phyloP scores from a whole-genome alignment of 1,284 basidiomycete genomes.

The Tilletia indica region DNA sequence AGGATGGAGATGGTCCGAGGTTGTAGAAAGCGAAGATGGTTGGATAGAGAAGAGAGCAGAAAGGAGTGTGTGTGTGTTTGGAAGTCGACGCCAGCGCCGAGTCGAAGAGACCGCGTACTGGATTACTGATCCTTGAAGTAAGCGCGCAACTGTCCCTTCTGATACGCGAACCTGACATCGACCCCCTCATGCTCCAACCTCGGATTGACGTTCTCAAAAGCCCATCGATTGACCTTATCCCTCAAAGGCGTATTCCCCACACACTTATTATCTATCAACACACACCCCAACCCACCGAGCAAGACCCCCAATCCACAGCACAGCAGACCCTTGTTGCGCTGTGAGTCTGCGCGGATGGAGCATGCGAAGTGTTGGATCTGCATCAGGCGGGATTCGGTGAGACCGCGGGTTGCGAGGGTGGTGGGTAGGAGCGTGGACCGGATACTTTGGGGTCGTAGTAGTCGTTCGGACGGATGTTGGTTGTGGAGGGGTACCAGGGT shows the following conservation, averaged over 20 bases:
- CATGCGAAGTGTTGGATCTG: constrained; percentile 17
- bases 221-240: constrained; percentile 14
- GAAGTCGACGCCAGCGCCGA: background rate
- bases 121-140: constrained; percentile 9
- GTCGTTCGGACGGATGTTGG: background rate
- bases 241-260: background rate
- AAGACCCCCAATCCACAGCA: constrained; percentile 4
- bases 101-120: background rate
- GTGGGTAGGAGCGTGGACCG: background rate
- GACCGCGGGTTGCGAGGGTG: constrained; percentile 1
- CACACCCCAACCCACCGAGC: constrained; percentile 5
- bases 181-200: constrained; percentile 1
- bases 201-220: constrained; percentile 13
- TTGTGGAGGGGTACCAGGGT: constrained; percentile 10
- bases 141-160: background rate
- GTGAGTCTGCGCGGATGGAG: constrained; percentile 13
- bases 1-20: background rate
- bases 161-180: constrained; percentile 1
- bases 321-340: background rate
- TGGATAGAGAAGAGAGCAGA: background rate
- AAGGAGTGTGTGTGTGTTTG: background rate
- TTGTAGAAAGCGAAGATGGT: background rate
- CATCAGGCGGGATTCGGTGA: constrained; percentile 7
- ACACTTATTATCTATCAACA: constrained; percentile 10
- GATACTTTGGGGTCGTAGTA: constrained; percentile 12